Conservation (phyloP, 768 basidiomycete genomes). For the Coprinellus aureogranulatus region DNA sequence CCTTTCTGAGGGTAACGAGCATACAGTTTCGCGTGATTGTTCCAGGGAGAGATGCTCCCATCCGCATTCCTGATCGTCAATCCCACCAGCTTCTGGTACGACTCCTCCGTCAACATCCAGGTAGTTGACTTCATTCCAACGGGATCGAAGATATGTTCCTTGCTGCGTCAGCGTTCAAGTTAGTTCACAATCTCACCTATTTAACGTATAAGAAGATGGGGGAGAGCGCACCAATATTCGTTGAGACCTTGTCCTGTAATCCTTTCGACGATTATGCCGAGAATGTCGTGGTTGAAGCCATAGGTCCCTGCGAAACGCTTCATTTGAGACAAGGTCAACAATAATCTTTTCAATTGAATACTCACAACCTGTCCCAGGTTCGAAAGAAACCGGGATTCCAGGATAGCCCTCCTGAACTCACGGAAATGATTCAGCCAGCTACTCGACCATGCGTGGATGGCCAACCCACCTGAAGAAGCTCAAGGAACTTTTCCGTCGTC, state of each 20-base stretch:
- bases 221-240: slow-evolving; percentile 23
- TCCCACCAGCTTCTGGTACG: slow-evolving; percentile 17
- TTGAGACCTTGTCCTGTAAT: slow-evolving; percentile 25
- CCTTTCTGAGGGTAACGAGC: slow-evolving; percentile 24
- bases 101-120: slow-evolving; percentile 25
- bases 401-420: slow-evolving; percentile 20
- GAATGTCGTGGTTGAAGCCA: slow-evolving; percentile 27
- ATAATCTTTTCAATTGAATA: not conserved
- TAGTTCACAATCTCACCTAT: not conserved
- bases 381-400: slow-evolving; percentile 24
- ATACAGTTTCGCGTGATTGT: slow-evolving; percentile 16
- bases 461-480: slow-evolving; percentile 19
- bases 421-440: not conserved
- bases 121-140: slow-evolving; percentile 23
- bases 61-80: slow-evolving; percentile 19
- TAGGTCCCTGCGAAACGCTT: slow-evolving; percentile 26
- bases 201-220: not conserved
- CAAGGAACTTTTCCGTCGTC: slow-evolving; percentile 19
- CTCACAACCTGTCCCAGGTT: slow-evolving; percentile 28
- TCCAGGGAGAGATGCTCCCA: slow-evolving; percentile 15
- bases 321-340: not conserved
- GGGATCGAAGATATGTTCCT: slow-evolving; percentile 29
- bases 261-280: slow-evolving; percentile 30
- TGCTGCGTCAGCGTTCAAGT: slow-evolving; percentile 16
- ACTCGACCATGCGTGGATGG: not conserved